phyloP scores from a whole-genome alignment of 495 filamentous ascomycete species.

The Aspergillus wentii region DNA sequence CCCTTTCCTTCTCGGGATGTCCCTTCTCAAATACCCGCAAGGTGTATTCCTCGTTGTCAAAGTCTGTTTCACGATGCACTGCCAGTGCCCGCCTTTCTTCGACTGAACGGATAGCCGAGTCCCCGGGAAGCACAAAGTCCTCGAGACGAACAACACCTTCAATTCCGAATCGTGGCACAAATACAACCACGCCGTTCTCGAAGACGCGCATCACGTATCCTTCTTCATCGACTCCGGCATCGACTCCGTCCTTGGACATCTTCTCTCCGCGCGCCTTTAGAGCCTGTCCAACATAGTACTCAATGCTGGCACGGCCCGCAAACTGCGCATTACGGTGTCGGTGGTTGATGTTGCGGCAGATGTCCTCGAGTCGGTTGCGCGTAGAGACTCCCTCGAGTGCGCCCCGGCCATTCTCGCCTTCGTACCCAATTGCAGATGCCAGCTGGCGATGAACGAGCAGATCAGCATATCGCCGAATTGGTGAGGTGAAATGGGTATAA shows the following conservation, averaged over 20 bases:
- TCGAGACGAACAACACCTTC: constrained; percentile 82
- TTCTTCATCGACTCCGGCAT: constrained; percentile 64
- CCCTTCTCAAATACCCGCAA: constrained; percentile 51
- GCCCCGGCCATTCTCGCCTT: constrained; percentile 50
- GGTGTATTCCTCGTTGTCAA: constrained; percentile 78
- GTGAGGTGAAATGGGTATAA: constrained; percentile 97
- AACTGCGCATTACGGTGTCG: constrained; percentile 95
- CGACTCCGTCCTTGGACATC: constrained; percentile 29
- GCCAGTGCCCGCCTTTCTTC: constrained; percentile 36
- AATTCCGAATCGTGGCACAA: constrained; percentile 92
- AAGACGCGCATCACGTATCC: constrained; percentile 96
- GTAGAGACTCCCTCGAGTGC: constrained; percentile 72
- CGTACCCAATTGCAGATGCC: constrained; percentile 90
- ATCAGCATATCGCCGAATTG: constrained; percentile 95
- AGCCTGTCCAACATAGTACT: constrained; percentile 96
- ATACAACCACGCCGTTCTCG: constrained; percentile 92
- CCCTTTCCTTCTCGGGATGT: constrained; percentile 44
- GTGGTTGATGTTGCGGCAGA: constrained; percentile 97
- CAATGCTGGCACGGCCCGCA: constrained; percentile 85
- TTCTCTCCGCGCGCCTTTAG: constrained; percentile 73
- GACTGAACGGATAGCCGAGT: constrained; percentile 32
- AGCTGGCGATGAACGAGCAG: constrained; percentile 90
- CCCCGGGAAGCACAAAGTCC: constrained; percentile 73
- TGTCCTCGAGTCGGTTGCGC: constrained; percentile 72
- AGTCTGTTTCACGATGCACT: constrained; percentile 56